Conservation (phyloP, 805 yeast genomes). For the Sugiyamaella boreocaroliniensis region DNA sequence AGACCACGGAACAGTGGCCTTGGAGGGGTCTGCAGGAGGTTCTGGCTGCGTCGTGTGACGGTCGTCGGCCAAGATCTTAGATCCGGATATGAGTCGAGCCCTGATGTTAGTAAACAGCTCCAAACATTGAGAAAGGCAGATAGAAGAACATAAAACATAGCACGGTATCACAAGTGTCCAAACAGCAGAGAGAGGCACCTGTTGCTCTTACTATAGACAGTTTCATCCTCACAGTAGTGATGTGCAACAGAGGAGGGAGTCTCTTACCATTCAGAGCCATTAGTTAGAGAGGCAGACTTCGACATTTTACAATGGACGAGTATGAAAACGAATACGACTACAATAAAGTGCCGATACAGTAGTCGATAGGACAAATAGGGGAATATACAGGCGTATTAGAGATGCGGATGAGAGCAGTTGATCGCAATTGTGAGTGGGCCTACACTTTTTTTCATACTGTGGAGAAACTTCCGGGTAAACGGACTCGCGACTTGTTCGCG, state of each 20-base stretch:
- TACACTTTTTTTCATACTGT: neutral
- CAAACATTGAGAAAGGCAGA: neutral
- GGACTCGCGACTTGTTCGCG: neutral
- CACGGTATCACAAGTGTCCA: neutral
- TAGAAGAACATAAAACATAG: slow-evolving; percentile 1
- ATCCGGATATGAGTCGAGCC: slow-evolving; percentile 3
- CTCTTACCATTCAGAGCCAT: slow-evolving; percentile 30
- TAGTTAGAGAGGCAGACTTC: slow-evolving; percentile 25
- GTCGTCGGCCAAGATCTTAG: slow-evolving; percentile 1
- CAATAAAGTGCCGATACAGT: neutral
- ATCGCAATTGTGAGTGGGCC: neutral
- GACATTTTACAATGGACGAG: slow-evolving; percentile 18
- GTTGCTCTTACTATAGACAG: too few species aligned
- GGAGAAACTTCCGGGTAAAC: neutral
- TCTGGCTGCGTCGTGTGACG: neutral
- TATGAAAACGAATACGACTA: neutral
- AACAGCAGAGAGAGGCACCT: too few species aligned
- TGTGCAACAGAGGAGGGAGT: neutral
- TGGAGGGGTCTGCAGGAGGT: slow-evolving; percentile 1
- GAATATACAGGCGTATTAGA: neutral
- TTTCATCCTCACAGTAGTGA: too few species aligned
- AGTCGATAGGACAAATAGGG: neutral
- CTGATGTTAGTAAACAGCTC: neutral
- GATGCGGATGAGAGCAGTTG: neutral
- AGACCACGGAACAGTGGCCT: slow-evolving; percentile 16